Evolutionary conservation across 1,284 basidiomycete genomes (phyloP).

Genomic region (Neolentinus lepideus): DNA sequence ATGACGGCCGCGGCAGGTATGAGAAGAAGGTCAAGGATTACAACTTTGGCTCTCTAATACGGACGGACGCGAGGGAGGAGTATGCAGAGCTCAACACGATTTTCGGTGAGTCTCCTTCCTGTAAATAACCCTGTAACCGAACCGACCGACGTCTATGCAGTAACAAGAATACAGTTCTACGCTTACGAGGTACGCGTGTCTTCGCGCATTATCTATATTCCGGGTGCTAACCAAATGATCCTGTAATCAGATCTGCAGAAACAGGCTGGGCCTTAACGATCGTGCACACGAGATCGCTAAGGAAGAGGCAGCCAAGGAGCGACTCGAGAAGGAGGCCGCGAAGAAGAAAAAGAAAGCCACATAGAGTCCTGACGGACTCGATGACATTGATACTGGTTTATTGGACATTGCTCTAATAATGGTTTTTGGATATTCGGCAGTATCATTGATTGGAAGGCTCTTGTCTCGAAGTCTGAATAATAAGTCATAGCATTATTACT

Average conservation of each 20-base stretch:
- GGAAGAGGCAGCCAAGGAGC: constrained; percentile 54
- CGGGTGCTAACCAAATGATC: neutral
- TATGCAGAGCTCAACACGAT: constrained; percentile 94
- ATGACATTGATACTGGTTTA: neutral
- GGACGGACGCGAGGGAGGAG: constrained; percentile 74
- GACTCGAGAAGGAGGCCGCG: constrained; percentile 32
- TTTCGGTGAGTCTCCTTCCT: constrained; percentile 57
- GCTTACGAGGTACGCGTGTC: constrained; percentile 67
- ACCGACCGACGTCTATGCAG: constrained; percentile 24
- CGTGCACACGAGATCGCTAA: constrained; percentile 79
- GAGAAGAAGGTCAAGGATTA: constrained; percentile 87
- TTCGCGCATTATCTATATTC: too few species aligned
- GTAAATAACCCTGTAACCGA: neutral
- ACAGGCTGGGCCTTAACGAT: constrained; percentile 90
- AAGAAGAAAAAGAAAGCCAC: constrained; percentile 24
- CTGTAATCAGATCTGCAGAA: constrained; percentile 73
- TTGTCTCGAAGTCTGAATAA: too few species aligned
- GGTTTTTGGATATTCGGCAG: neutral
- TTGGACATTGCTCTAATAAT: neutral
- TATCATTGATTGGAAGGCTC: too few species aligned
- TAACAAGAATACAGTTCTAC: constrained; percentile 84
- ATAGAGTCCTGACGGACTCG: neutral
- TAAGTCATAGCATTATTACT: too few species aligned
- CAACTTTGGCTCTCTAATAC: constrained; percentile 96
- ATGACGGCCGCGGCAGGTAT: constrained; percentile 40